These are phyloP conservation scores for Tetrapisispora taiwanensis DNA, from an alignment of 805 yeast genomes.

Conservation along the genomic window DNA sequence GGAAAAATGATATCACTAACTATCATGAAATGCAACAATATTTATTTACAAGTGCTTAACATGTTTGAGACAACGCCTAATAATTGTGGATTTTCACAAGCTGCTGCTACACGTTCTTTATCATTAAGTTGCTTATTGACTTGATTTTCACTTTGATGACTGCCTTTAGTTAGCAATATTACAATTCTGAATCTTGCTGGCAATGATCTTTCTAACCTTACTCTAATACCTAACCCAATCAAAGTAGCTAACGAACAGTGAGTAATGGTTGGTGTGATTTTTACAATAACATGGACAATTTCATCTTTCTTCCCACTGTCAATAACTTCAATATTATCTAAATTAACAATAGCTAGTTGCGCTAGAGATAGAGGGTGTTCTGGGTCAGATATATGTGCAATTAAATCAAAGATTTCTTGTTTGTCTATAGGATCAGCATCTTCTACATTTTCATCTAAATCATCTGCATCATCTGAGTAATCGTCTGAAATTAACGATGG, in stretches of 20 bases:
- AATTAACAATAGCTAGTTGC: constrained; percentile 84
- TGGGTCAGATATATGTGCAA: constrained; percentile 85
- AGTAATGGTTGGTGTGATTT: constrained; percentile 94
- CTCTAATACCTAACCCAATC: constrained; percentile 90
- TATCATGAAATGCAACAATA: not conserved
- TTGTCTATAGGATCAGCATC: constrained; percentile 59
- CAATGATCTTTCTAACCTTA: constrained; percentile 77
- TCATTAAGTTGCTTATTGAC: constrained; percentile 95
- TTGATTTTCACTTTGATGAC: constrained; percentile 92
- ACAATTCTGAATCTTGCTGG: constrained; percentile 77
- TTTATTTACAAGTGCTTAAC: constrained; percentile 68
- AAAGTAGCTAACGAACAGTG: constrained; percentile 95
- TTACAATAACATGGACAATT: constrained; percentile 67
- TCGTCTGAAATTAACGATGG: constrained; percentile 20
- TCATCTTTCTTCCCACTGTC: constrained; percentile 44
- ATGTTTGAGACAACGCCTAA: constrained; percentile 83
- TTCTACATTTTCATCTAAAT: constrained; percentile 12
- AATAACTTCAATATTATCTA: constrained; percentile 64
- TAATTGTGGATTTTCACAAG: constrained; percentile 92
- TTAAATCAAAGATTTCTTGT: constrained; percentile 82
- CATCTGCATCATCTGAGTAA: constrained; percentile 13
- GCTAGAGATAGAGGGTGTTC: constrained; percentile 95
- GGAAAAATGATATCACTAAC: not conserved
- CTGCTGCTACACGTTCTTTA: constrained; percentile 96
- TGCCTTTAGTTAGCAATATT: constrained; percentile 76